phyloP scores from a whole-genome alignment of 257 asterid genomes.

The Lantana camara region DNA sequence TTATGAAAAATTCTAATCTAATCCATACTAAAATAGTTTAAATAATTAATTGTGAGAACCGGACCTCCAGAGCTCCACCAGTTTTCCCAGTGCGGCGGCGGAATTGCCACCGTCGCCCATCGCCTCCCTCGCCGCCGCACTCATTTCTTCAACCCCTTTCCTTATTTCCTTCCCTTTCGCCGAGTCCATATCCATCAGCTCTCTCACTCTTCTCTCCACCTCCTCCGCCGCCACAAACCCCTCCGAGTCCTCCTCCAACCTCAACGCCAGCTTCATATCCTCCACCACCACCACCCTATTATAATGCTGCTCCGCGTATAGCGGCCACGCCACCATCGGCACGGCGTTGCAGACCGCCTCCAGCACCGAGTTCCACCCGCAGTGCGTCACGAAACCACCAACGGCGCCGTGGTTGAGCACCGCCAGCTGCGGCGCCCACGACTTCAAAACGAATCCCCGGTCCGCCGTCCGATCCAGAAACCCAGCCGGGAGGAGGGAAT shows the following conservation, averaged over 20 bases:
- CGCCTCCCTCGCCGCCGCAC: constrained; percentile 42
- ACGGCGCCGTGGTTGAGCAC: constrained; percentile 50
- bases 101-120: constrained; percentile 48
- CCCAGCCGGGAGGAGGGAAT: constrained; percentile 44
- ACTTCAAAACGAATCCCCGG: constrained; percentile 48
- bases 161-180: constrained; percentile 35
- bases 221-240: constrained; percentile 53
- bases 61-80: constrained; percentile 28
- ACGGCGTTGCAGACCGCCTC: constrained; percentile 57
- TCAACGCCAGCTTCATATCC: constrained; percentile 51
- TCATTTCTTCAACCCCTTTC: constrained; percentile 29
- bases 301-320: constrained; percentile 60
- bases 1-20: no score
- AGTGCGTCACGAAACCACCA: constrained; percentile 69
- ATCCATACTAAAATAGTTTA: no score
- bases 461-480: constrained; percentile 49
- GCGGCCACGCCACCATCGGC: constrained; percentile 75
- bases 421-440: constrained; percentile 71
- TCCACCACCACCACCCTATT: constrained; percentile 52
- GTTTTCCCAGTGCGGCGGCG: constrained; percentile 28
- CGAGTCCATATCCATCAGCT: constrained; percentile 38
- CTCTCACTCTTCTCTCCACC: constrained; percentile 48
- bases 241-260: constrained; percentile 35
- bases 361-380: constrained; percentile 74
- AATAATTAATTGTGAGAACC: not conserved